Base-by-base conservation (phyloP, 495 filamentous ascomycete species). In the Aspergillus biplanus region DNA sequence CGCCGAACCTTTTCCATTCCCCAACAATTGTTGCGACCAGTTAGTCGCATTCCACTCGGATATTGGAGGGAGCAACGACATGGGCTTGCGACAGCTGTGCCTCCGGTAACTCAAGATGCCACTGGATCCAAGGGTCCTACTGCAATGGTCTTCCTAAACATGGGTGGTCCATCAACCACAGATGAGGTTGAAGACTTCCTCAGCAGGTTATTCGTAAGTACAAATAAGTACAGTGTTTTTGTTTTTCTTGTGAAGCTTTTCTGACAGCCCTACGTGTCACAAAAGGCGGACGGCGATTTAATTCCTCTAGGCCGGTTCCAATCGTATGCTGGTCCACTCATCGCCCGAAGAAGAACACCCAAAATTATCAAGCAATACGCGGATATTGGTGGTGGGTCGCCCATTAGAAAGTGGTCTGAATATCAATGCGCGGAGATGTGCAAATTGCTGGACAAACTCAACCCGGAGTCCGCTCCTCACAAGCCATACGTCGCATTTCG, bases 401-500 rank as follows among this genome's bases (percentile, higher is more conserved):
- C 96, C 0, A 99, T 99, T 77, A 88, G 94, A 59, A 95, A 93
- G 73, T 99, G 96, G 96, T 97, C 92, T 12, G 95, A 98, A 73
- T 86, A 92, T 65, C 96, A 99, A 74, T 92, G 87, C 60, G 79
- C 80, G 44, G 92, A 97, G 73, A 96, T 97, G 90, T 99, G 96
- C 85, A 97, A 96, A 80, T 79, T 97, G 7, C 84, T 99, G 47
- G 95, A 99, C 80, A 82, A 87, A 64, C 87, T 91, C 56, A 95
- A 90, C 15, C 95, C 96, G 1, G 88, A 94, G 67, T 97, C 93
- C 7, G 96, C 96, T 6, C 96, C 96, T 8, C 96, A 99, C 72
- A 97, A 95, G 72, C 96, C 96, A 12, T 99, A 99, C 68, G 93
- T 99, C 33, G 94, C 95, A n/a, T 99, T 99, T 75, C 90, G 96